Evolutionary conservation across 2,329 filamentous ascomycete species (phyloP), one percentile per base, ranked within the genome.

Genomic region (Sporothrix brunneoviolacea): DNA sequence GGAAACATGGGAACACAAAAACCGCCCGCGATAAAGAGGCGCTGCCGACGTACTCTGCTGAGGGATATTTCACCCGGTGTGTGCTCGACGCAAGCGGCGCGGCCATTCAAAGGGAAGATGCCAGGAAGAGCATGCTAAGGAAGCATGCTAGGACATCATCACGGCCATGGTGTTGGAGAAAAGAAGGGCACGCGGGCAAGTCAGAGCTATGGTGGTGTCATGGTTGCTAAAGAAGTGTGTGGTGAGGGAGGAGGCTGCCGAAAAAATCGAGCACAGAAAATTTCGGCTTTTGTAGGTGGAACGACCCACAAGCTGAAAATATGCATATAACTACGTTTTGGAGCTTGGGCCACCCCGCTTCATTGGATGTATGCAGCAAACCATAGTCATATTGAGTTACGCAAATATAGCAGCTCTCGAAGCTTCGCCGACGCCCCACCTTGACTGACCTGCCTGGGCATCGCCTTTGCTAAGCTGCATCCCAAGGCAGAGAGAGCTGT

Each of bases 51-150:
- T 56, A 65, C 62, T 53, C 50, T 52, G 52, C 50, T 52, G 52
- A 57, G 57, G 57, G 58, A 62, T 59, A 57, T 59, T 62, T 48
- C 53, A 57, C 57, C 55, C 55, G 45, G 24, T 43, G 19, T n/a
- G 30, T 36, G 32, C 22, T 36, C 21, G 37, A 33, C 22, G 28
- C 36, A 46, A 33, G 46, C 51, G 39, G 38, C 37, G 39, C 47
- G 41, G 51, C 55, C 54, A 52, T 48, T 48, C 50, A 57, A 39
- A n/a, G 38, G 40, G 30, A 28, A 40, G 46, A 45, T 45, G 46
- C 35, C 35, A 21, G 9, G 24, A 30, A 24, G 33, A 16, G 27
- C 44, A 32, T 22, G 19, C 21, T 19, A 32, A 15, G 35, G 30
- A 6, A 35, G 15, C 44, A 47, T 39, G 18, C 22, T 32, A 33